A percentile compares a stretch with the other conserved stretches of the same genome.
Conservation (phyloP, 352 stramenopile species). For the Pythium utonaiense region DNA sequence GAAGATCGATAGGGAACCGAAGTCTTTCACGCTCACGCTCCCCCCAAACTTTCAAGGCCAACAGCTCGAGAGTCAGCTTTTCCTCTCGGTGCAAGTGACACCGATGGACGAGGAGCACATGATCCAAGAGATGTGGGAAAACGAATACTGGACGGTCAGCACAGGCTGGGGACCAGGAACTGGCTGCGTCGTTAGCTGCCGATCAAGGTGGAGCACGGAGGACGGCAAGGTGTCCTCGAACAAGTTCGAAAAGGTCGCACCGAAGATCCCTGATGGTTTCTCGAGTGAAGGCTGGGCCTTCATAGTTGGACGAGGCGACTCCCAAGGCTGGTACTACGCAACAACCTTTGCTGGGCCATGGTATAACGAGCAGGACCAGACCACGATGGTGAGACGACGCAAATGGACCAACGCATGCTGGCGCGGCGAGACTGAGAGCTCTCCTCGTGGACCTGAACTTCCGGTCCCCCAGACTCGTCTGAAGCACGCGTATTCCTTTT, state of each 20-base stretch:
- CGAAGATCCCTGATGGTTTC: slow-evolving; percentile 20
- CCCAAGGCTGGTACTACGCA: slow-evolving; percentile 36
- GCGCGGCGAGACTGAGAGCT: not conserved
- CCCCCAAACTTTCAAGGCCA: slow-evolving; percentile 7
- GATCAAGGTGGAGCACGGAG: slow-evolving; percentile 25
- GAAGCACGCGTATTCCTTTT: not conserved
- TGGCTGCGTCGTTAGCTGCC: slow-evolving; percentile 10
- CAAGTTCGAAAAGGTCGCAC: slow-evolving; percentile 24
- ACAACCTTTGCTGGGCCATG: slow-evolving; percentile 31
- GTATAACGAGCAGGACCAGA: slow-evolving; percentile 23
- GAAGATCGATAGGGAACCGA: not conserved
- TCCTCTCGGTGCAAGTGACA: slow-evolving; percentile 22
- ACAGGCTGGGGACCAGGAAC: slow-evolving; percentile 26
- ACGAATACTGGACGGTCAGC: slow-evolving; percentile 26
- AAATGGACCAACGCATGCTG: slow-evolving; percentile 20
- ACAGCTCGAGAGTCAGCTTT: slow-evolving; percentile 17
- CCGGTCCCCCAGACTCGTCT: not conserved
- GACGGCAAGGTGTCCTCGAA: slow-evolving; percentile 22
- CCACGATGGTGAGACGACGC: slow-evolving; percentile 25
- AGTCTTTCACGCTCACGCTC: slow-evolving; percentile 20
- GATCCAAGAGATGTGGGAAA: slow-evolving; percentile 35
- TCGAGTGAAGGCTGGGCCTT: slow-evolving; percentile 28
- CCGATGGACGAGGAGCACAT: slow-evolving; percentile 21
- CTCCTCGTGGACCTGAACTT: not conserved
- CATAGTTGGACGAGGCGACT: slow-evolving; percentile 26